These are phyloP conservation scores for Eutypa lata DNA, from an alignment of 2,329 filamentous ascomycete genomes.

Conservation along the genomic window DNA sequence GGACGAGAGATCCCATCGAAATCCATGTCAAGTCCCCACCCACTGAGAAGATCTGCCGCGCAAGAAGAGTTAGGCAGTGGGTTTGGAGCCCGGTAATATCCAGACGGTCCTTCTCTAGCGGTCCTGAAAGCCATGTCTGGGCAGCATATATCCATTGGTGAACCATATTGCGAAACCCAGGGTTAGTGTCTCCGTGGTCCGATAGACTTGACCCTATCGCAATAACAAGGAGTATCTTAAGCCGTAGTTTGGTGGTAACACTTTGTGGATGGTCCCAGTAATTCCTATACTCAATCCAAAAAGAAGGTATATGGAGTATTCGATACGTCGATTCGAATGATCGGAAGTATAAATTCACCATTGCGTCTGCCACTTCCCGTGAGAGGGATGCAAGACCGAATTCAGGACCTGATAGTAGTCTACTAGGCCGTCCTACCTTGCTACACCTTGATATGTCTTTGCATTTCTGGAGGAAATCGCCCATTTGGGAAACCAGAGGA, in stretches of 20 bases:
- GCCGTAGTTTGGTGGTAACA: slow-evolving; percentile 19
- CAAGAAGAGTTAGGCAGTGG: slow-evolving; percentile 35
- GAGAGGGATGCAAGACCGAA: slow-evolving; percentile 23
- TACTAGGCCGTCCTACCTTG: slow-evolving; percentile 32
- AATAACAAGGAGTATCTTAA: slow-evolving; percentile 39
- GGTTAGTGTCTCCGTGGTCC: slow-evolving; percentile 18
- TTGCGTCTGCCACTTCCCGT: slow-evolving; percentile 34
- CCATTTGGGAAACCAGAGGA: slow-evolving; percentile 21
- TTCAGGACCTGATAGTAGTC: slow-evolving; percentile 18
- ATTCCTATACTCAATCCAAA: slow-evolving; percentile 44
- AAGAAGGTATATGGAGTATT: slow-evolving; percentile 51
- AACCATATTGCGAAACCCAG: slow-evolving; percentile 23
- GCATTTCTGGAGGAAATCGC: slow-evolving; percentile 29
- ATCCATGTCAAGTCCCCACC: slow-evolving; percentile 40
- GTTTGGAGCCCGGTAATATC: slow-evolving; percentile 35
- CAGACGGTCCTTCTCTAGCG: slow-evolving; percentile 35
- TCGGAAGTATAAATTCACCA: slow-evolving; percentile 44
- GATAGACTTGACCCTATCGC: slow-evolving; percentile 36
- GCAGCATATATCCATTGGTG: slow-evolving; percentile 39
- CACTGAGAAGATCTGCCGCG: slow-evolving; percentile 38
- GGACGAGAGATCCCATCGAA: slow-evolving; percentile 37
- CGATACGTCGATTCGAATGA: slow-evolving; percentile 49
- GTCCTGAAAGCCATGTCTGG: slow-evolving; percentile 38
- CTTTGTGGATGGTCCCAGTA: slow-evolving; percentile 40
- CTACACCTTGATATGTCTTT: slow-evolving; percentile 29